Evolutionary conservation across 441 rosid genomes (phyloP), one percentile per base, ranked within the genome.

Genomic region (Isatis lusitanica): DNA sequence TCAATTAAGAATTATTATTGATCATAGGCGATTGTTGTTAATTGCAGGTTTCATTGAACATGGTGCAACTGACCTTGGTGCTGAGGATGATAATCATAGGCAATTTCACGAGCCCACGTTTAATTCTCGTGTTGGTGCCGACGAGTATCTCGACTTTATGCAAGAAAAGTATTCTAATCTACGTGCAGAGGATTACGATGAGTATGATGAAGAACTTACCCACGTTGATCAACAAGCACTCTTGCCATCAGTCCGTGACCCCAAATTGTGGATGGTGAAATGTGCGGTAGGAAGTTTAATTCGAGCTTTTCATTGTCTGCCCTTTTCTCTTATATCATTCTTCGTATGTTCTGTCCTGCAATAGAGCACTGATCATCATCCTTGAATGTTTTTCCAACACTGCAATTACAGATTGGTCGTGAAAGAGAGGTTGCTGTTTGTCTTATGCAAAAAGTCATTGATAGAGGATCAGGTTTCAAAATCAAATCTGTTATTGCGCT

Each of bases 221-320:
- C 89, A 89, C 40, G 93, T 93, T 44, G 98, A 90, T 69, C 97
- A 91, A 76, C 98, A 91, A 79, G 91, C 98, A n/a, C 95, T 91
- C 42, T 77, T 93, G 77, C 98, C 97, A 39, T 91, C 97, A 64
- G 95, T 93, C 43, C 83, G 92, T 71, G 98, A 93, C 84, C 93
- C 97, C 24, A 90, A 93, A 79, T 73, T 93, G 58, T 93, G 98
- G 98, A 89, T 89, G 97, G 95, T 90, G 66, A 91, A 93, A 76
- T 93, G 97, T 82, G 95, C 86, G 97, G 88, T 88, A 85, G 86
- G 62, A 33, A 15, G 13, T 30, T 28, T 30, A 13, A 1, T 7
- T 53, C 39, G 30, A 26, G 28, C 35, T 31, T 57, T 57, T 5
- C 62, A 33, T 16, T 15, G 6, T 43, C 7, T 13, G 2, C 7